phyloP scores from a whole-genome alignment of 441 rosid genomes.

The Corymbia calophylla region DNA sequence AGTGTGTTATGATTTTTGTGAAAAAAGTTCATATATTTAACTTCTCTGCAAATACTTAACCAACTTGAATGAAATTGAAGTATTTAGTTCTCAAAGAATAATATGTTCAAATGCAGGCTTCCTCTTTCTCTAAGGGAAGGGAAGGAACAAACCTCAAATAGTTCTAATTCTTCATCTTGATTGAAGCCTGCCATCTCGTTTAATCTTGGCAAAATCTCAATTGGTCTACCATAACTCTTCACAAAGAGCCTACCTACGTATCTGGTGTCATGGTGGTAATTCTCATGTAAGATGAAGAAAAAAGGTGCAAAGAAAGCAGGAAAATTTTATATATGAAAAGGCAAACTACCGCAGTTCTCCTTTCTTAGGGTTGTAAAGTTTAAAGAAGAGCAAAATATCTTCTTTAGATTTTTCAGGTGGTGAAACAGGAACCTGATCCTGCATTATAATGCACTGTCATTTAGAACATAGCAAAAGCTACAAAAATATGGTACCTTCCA shows the following conservation, averaged over 20 bases:
- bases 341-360: slow-evolving; percentile 67
- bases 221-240: slow-evolving; percentile 68
- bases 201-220: slow-evolving; percentile 61
- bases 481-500: background rate
- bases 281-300: background rate
- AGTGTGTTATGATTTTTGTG: background rate
- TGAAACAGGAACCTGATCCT: slow-evolving; percentile 68
- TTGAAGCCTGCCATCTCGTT: slow-evolving; percentile 87
- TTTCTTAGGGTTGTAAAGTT: slow-evolving; percentile 74
- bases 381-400: slow-evolving; percentile 86
- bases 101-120: background rate
- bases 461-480: background rate
- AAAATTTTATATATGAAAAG: background rate
- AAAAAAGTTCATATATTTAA: background rate
- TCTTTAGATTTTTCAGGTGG: slow-evolving; percentile 63
- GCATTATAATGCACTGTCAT: slow-evolving; percentile 6
- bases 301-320: background rate
- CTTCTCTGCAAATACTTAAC: background rate
- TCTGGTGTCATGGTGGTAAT: slow-evolving; percentile 35
- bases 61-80: background rate
- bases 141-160: slow-evolving; percentile 67
- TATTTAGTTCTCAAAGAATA: background rate
- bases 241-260: slow-evolving; percentile 84
- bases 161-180: slow-evolving; percentile 79
- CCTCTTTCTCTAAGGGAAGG: background rate